phyloP scores from a whole-genome alignment of 2,329 filamentous ascomycete genomes.

The Ophidiomyces ophidiicola region DNA sequence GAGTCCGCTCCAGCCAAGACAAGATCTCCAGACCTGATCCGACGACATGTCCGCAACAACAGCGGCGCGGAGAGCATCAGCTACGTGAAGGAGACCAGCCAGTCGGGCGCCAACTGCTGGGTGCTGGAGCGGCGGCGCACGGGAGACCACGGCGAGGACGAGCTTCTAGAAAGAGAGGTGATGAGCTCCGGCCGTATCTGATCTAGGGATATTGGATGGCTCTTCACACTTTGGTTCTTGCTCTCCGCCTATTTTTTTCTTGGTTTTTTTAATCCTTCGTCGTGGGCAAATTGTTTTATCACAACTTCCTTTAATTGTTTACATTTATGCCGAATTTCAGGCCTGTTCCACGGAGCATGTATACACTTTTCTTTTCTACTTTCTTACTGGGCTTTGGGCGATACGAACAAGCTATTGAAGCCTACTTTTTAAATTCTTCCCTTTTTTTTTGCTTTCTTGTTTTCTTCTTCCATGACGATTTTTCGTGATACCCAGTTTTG shows the following conservation, averaged over 20 bases:
- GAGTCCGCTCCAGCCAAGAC: slow-evolving; percentile 6
- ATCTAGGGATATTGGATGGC: no score
- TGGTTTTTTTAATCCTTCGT: no score
- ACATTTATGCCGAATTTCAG: no score
- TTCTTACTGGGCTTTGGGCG: no score
- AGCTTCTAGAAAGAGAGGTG: slow-evolving; percentile 24
- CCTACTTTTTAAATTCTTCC: slow-evolving; percentile 15
- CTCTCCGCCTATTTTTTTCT: no score
- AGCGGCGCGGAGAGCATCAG: slow-evolving; percentile 28
- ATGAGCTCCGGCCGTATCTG: slow-evolving; percentile 21
- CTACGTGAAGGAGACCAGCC: slow-evolving; percentile 22
- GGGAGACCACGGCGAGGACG: slow-evolving; percentile 24
- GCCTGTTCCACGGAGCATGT: no score
- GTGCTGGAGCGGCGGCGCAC: slow-evolving; percentile 26
- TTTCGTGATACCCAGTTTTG: slow-evolving; percentile 1
- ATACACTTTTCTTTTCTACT: slow-evolving; percentile 12
- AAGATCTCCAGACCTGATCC: neutral
- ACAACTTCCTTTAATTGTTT: no score
- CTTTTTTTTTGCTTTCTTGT: slow-evolving; percentile 8
- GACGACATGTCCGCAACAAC: slow-evolving; percentile 24
- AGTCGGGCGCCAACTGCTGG: slow-evolving; percentile 25
- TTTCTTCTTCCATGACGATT: neutral
- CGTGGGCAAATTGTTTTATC: no score
- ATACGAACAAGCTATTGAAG: no score
- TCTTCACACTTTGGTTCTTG: no score